Conservation (phyloP, 148 eudicot species). For the Camellia lanceoleosa region DNA sequence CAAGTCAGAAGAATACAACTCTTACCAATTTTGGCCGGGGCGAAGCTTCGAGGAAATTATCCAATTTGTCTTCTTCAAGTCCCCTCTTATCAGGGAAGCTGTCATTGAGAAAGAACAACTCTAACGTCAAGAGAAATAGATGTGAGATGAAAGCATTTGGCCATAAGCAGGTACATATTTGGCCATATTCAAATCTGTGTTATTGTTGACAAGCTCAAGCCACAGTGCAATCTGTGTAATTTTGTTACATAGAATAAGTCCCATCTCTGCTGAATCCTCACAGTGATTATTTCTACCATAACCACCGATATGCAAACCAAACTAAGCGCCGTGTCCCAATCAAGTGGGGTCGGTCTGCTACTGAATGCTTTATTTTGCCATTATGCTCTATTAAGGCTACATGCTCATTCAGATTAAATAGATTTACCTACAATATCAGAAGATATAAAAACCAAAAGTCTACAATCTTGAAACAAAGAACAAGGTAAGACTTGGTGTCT, state of each 20-base stretch:
- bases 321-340: too few species aligned
- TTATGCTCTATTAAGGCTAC: too few species aligned
- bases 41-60: slow-evolving; percentile 34
- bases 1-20: background rate
- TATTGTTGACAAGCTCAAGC: slow-evolving; percentile 3
- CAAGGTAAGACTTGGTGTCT: background rate
- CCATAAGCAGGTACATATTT: background rate
- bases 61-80: slow-evolving; percentile 37
- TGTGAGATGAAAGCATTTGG: background rate
- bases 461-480: too few species aligned
- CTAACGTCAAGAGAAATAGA: background rate
- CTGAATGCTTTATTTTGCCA: too few species aligned
- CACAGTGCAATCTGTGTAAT: background rate
- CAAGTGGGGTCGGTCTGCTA: too few species aligned
- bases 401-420: too few species aligned
- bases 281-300: background rate
- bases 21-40: slow-evolving; percentile 57
- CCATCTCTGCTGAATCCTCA: background rate
- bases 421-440: background rate
- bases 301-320: background rate
- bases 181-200: background rate
- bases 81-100: slow-evolving; percentile 39
- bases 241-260: background rate
- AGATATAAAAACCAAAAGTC: too few species aligned
- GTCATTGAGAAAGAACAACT: background rate